Evolutionary conservation across 345 rosid genomes (phyloP).

Genomic region (Brassica rapa): DNA sequence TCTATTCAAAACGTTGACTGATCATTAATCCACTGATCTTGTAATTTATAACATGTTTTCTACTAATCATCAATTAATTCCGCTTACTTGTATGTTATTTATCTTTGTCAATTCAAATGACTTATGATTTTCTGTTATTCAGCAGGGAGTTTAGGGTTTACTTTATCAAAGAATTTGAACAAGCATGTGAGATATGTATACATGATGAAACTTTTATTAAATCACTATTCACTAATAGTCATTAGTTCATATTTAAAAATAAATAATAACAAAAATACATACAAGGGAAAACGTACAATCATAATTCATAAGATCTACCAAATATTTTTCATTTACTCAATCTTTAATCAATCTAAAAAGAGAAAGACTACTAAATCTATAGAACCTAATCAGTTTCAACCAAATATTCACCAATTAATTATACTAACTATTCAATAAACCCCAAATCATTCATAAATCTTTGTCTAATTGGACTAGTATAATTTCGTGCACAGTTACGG

Average conservation of each 20-base stretch:
- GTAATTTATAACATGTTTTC: neutral
- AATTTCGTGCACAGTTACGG: neutral
- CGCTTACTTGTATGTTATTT: neutral
- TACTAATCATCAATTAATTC: neutral
- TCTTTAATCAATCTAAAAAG: neutral
- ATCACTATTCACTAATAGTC: neutral
- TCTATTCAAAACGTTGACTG: neutral
- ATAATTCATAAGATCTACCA: neutral
- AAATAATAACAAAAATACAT: neutral
- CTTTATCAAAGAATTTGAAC: neutral
- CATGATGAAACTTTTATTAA: neutral
- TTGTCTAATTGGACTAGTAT: neutral
- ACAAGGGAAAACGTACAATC: slow-evolving; percentile 1
- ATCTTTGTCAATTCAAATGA: slow-evolving; percentile 1
- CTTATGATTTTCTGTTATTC: neutral
- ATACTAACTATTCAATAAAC: neutral
- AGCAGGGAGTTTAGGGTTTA: neutral
- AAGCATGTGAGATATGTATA: neutral
- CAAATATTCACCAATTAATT: neutral
- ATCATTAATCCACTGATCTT: neutral
- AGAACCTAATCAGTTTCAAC: neutral
- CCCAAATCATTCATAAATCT: neutral
- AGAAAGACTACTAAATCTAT: neutral
- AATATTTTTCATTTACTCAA: neutral
- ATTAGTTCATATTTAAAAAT: neutral